Evolutionary conservation across 495 filamentous ascomycete species (phyloP), one percentile per base, ranked within the genome.

Genomic region (Lindgomyces ingoldianus): DNA sequence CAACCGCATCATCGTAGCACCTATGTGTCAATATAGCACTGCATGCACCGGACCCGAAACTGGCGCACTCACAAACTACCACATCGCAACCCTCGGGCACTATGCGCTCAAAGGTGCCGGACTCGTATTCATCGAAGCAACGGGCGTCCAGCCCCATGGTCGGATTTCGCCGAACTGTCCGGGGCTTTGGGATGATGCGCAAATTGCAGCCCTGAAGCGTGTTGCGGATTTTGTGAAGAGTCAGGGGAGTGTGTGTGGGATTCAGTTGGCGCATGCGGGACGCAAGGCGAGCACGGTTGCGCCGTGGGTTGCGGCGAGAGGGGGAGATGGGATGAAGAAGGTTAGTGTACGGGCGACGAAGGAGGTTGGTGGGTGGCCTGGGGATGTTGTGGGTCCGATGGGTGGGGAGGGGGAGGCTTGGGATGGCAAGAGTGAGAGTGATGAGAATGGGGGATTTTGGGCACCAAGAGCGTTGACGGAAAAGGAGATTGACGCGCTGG

Each of bases 251-350:
- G 85, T 87, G 65, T 84, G 90, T 47, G 89, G 81, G 45, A 85
- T 93, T 61, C 90, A 94, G 76, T 73, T 93, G 4, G 87, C 77
- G 14, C 90, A 94, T 69, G 89, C 89, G 1, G 90, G 90, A 1
- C 77, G 89, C n/a, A 92, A 92, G 69, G 87, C 86, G 0, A 82
- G 78, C 53, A 88, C 83, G 0, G 80, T 89, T 2, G 83, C 89
- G 0, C 88, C 88, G 0, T 91, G 88, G 87, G 61, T 90, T 3
- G 74, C 75, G 62, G 47, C 60, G 42, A 36, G 29, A 4, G 19
- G 1, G n/a, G 12, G 30, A 4, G 11, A 4, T 1, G 77, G 79
- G 6, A 77, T 65, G 16, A 61, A 62, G 21, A 22, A n/a, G n/a
- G n/a, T 64, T 14, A 56, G 36, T 33, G 33, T 61, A 30, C 70